Percentiles rank a stretch among this genome's conserved stretches.
Conservation (phyloP, 129 eudicot species). For the Artemisia argyi region DNA sequence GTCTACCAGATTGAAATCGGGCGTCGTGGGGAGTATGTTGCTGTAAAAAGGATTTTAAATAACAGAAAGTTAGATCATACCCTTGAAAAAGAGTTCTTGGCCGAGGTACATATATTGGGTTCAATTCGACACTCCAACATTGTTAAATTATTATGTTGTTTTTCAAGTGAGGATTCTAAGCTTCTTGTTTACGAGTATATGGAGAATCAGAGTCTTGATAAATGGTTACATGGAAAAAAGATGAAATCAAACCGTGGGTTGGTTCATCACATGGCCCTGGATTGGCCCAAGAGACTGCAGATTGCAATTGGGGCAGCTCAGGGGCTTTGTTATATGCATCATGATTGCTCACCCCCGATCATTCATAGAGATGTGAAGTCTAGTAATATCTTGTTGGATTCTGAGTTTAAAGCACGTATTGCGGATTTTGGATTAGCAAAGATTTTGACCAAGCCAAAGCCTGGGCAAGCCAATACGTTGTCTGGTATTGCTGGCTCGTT, state of each 20-base stretch:
- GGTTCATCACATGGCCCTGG: slow-evolving; percentile 37
- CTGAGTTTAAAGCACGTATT: slow-evolving; percentile 59
- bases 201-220: slow-evolving; percentile 89
- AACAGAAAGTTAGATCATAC: slow-evolving; percentile 37
- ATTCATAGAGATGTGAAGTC: slow-evolving; percentile 82
- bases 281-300: slow-evolving; percentile 75
- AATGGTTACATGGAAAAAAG: slow-evolving; percentile 72
- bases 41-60: slow-evolving; percentile 77
- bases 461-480: slow-evolving; percentile 54
- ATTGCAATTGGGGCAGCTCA: slow-evolving; percentile 80
- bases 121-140: slow-evolving; percentile 82
- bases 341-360: slow-evolving; percentile 68
- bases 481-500: slow-evolving; percentile 81
- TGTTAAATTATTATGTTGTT: slow-evolving; percentile 77
- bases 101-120: slow-evolving; percentile 81
- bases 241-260: slow-evolving; percentile 28
- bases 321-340: slow-evolving; percentile 85
- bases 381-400: slow-evolving; percentile 72
- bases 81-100: slow-evolving; percentile 69
- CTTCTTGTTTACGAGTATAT: slow-evolving; percentile 91
- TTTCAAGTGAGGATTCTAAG: slow-evolving; percentile 82
- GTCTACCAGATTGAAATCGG: slow-evolving; percentile 69
- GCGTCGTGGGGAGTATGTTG: slow-evolving; percentile 53
- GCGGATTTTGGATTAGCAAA: slow-evolving; percentile 86
- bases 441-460: slow-evolving; percentile 54